Evolutionary conservation across 768 basidiomycete species (phyloP), one percentile per base, ranked within the genome.

Genomic region (Phylloporus arenicola): DNA sequence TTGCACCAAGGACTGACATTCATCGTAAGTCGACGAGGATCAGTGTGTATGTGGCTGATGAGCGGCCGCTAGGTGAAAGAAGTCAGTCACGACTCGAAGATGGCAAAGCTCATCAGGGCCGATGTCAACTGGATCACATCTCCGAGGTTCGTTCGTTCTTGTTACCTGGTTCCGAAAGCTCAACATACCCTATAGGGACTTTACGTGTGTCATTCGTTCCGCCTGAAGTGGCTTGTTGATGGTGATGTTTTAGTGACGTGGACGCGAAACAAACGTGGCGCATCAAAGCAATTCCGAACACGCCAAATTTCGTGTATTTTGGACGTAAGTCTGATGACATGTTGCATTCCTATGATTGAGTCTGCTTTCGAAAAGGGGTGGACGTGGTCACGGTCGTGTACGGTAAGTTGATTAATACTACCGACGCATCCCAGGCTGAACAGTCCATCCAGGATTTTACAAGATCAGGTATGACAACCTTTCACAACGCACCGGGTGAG

Each of bases 1-100:
- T 81, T 94, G 68, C 91, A 93, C 60, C 92, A 92, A 70, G 92
- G 92, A 4, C 56, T 83, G 53, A 82, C 88, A 0, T 93, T 82
- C 64, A 74, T 93, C 39, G 90, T 89, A 54, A 59, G 78, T 64
- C 17, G 27, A 27, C 12, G 13, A 5, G 8, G 17, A 33, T 22
- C n/a, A 10, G 33, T 16, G 24, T 24, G 25, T 34, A 25, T 43
- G 22, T 16, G 11, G 42, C 52, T 60, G 8, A 57, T 45, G 9
- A 16, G 41, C 19, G 16, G n/a, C 29, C 52, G 2, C 35, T 11
- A 88, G 87, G 78, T 91, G 50, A 80, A 78, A 63, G 86, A 92
- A 65, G 75, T 94, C 47, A 86, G 79, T 57, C 92, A 94, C 58
- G 90, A 92, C 59, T 67, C 77, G 3, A 85, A 79, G 62, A 71